Evolutionary conservation across 805 yeast genomes (phyloP), one percentile per base, ranked within the genome.

Genomic region (Brettanomyces nanus): DNA sequence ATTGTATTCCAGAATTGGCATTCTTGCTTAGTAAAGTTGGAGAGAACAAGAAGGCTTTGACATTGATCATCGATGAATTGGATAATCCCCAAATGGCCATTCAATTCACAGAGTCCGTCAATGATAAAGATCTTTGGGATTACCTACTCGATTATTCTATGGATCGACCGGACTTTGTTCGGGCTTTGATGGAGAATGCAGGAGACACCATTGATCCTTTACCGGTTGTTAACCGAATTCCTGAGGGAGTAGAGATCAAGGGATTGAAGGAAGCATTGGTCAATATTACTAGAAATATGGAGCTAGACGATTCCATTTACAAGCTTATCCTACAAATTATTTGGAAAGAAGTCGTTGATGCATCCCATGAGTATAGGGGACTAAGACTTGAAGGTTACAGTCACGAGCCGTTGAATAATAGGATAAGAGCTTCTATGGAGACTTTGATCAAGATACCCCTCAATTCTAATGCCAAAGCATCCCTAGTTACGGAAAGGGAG

Each of bases 21-120:
- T 87, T 76, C 51, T 59, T 92, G 22, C 68, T 85, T 43, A 94
- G 95, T 4, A 75, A 77, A 48, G 78, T 84, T 19, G 97, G 98
- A 1, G 83, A 84, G 46, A 76, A 79, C 40, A 71, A 70, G 43
- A 72, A 75, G 43, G 97, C 97, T 0, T 61, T 90, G 48, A 71
- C 67, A 40, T 63, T 92, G 31, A 86, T 92, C 13, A 77, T 87
- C 28, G 81, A 84, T 45, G 72, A 84, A 47, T 61, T 89, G 36
- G 69, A 80, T 38, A 92, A 90, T 53, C 90, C 95, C 0, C 71
- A 72, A 29, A 68, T 73, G 45, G 97, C 97, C 0, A 82, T 92
- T 19, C 70, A 69, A 14, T 92, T 87, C 66, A 92, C 89, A 1
- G 71, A 68, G 36, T 68, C 68, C 9, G 68, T 74, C 42, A 75